Base-by-base conservation (phyloP, 306 rosid genomes). In the Senna tora region DNA sequence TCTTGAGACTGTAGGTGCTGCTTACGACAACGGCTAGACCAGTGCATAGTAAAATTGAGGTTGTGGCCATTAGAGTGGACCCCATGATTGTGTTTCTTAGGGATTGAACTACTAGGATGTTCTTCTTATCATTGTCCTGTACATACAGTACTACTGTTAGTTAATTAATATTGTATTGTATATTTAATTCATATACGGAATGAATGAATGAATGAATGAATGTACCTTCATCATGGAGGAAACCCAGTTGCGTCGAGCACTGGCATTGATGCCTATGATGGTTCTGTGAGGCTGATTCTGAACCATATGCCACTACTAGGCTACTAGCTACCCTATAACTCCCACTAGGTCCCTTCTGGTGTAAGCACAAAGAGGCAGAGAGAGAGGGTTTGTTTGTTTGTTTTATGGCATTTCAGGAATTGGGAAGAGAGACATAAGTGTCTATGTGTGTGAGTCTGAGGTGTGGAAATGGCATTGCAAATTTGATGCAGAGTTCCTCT, bases 111-210 rank as follows among this genome's bases (percentile, higher is more conserved):
- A 96, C 98, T 9, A 93, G 53, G 46, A 93, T 93, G 83, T 93
- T 93, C 57, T 87, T 89, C 92, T 93, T 93, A 7, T 93, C 98
- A 67, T 91, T 93, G 52, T 93, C 96, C 98, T 93, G 84, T 19
- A 10, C 30, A 3, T n/a, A n/a, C 30, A 25, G 30, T 25, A 25
- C 30, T n/a, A n/a, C n/a, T n/a, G n/a, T n/a, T n/a, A n/a, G n/a
- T n/a, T n/a, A n/a, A n/a, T n/a, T n/a, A n/a, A n/a, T n/a, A n/a
- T n/a, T n/a, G n/a, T n/a, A n/a, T n/a, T n/a, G n/a, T n/a, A n/a
- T n/a, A n/a, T n/a, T n/a, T n/a, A n/a, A n/a, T n/a, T n/a, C n/a
- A n/a, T n/a, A n/a, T n/a, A n/a, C n/a, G n/a, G n/a, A n/a, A n/a
- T n/a, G n/a, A n/a, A n/a, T n/a, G n/a, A n/a, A n/a, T n/a, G n/a